These are phyloP conservation scores for Citrus glauca DNA, from an alignment of 345 rosid genomes.

Conservation along the genomic window DNA sequence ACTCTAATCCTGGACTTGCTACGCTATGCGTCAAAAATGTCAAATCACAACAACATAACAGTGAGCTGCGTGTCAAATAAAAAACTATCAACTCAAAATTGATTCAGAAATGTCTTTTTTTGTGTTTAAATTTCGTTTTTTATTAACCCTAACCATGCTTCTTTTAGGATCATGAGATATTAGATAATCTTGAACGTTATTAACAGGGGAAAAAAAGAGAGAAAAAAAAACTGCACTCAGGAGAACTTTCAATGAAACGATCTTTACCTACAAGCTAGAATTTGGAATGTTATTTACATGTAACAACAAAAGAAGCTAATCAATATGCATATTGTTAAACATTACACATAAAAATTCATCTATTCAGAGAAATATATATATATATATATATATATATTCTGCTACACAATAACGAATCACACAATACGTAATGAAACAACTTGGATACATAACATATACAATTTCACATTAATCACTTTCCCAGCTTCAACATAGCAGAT, in stretches of 20 bases:
- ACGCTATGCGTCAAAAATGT: background rate
- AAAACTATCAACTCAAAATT: no score
- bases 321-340: background rate
- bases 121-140: no score
- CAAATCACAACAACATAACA: background rate
- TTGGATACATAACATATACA: background rate
- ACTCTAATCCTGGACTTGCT: background rate
- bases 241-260: background rate
- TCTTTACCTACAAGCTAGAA: background rate
- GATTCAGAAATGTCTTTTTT: background rate
- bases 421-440: background rate
- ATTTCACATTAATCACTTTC: background rate
- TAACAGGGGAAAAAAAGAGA: background rate
- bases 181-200: background rate
- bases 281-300: background rate
- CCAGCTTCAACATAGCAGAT: background rate
- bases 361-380: background rate
- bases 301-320: background rate
- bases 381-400: background rate
- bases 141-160: background rate
- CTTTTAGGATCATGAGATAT: background rate
- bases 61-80: background rate
- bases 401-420: background rate
- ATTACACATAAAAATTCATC: background rate
- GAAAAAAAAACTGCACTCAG: no score